Conservation (phyloP, 2,329 filamentous ascomycete genomes). For the Epichloe aotearoae region DNA sequence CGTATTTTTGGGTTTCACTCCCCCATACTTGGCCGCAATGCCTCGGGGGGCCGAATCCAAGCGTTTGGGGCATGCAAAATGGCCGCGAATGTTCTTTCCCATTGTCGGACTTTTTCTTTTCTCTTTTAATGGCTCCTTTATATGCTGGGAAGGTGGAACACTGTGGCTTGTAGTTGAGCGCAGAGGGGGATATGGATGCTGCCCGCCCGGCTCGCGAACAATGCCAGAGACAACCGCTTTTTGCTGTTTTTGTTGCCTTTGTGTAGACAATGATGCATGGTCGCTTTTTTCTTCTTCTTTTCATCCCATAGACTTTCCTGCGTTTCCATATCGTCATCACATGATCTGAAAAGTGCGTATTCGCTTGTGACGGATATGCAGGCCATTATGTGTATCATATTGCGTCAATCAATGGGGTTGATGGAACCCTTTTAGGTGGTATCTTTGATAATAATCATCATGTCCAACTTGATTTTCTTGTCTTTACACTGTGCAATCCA, state of each 20-base stretch:
- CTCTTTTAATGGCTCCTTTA: background rate
- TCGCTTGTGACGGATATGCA: background rate
- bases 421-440: too few relatives aligned
- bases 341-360: background rate
- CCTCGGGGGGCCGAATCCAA: background rate
- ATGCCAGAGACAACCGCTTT: background rate
- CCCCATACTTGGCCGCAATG: background rate
- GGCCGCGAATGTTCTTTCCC: background rate
- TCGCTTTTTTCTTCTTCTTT: background rate
- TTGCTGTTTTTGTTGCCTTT: background rate
- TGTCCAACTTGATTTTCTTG: background rate
- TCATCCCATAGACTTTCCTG: slow-evolving; percentile 5
- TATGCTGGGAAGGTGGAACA: background rate
- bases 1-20: background rate
- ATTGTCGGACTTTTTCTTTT: background rate
- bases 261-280: slow-evolving; percentile 1
- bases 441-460: too few relatives aligned
- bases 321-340: background rate
- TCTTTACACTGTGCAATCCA: background rate
- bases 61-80: background rate
- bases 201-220: background rate
- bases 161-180: background rate
- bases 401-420: too few relatives aligned
- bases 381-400: background rate
- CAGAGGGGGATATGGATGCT: background rate